Percentiles rank a stretch among this genome's conserved stretches.
Conservation (phyloP, 2,329 filamentous ascomycete genomes). For the Microcyclosporella mali region DNA sequence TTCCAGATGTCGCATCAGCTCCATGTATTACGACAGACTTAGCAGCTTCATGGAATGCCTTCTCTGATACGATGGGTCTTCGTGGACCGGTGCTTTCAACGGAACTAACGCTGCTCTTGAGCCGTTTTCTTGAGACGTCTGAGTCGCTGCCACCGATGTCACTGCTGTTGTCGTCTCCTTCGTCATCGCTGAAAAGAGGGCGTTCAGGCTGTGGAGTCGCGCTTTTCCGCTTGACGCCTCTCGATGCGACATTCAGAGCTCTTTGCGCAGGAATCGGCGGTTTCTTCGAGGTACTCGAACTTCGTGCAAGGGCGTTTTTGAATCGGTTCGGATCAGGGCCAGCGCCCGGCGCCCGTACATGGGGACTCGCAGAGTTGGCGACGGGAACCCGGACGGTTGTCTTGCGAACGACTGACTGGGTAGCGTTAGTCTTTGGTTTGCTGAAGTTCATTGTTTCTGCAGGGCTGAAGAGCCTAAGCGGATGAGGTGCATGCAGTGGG, state of each 20-base stretch:
- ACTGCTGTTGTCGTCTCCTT: constrained; percentile 28
- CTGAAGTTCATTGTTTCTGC: constrained; percentile 21
- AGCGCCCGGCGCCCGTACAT: constrained; percentile 8
- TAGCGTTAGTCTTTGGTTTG: constrained; percentile 14
- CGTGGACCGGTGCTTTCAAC: constrained; percentile 24
- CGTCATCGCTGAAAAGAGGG: constrained; percentile 28
- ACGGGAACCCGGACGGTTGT: constrained; percentile 23
- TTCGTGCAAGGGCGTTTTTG: constrained; percentile 14
- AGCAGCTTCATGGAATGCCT: constrained; percentile 21
- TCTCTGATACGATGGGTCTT: constrained; percentile 17
- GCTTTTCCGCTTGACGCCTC: constrained; percentile 32
- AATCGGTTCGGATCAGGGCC: constrained; percentile 22
- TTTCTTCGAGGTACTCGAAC: constrained; percentile 14
- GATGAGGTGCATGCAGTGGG: too few species aligned
- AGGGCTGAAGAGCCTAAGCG: too few species aligned
- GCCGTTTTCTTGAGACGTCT: constrained; percentile 31
- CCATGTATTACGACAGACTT: constrained; percentile 36
- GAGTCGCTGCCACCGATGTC: constrained; percentile 28
- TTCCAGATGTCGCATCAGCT: constrained; percentile 37
- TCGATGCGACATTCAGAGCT: constrained; percentile 17
- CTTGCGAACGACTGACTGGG: constrained; percentile 22
- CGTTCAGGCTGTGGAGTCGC: constrained; percentile 28
- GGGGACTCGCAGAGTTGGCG: constrained; percentile 7
- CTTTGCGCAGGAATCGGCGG: constrained; percentile 15
- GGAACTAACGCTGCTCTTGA: constrained; percentile 33